Base-by-base conservation (phyloP, 352 stramenopile genomes). In the Pythium phragmitis region DNA sequence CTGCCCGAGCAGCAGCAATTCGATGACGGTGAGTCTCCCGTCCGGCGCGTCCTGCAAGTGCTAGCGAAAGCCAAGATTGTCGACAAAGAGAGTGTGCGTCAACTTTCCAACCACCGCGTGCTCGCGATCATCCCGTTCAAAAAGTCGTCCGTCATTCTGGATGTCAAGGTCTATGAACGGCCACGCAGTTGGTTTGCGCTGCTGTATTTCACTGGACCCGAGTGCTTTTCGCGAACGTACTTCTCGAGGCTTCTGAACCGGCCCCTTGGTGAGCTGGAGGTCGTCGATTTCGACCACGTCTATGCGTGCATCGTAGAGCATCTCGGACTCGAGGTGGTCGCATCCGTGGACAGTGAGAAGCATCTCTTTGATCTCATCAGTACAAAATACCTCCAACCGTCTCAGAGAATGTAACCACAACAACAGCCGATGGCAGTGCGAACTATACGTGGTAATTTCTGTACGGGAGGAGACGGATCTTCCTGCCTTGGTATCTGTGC, bases 181-280 rank as follows among this genome's bases (percentile, higher is more conserved):
- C 84, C 84, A 2, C 70, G 64, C 59, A 92, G 78, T 39, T 92
- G 77, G 77, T 77, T 92, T 54, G 84, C 78, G 3, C 58, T 92
- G 66, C 52, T 91, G 30, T 92, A 90, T 53, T 95, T 87, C 61
- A 92, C 83, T 6, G 82, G 84, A 3, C 81, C 82, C 3, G 81
- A 91, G 41, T 50, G 54, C 42, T 93, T 89, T 60, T 73, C 68
- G 4, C 30, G 73, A 2, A 53, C 63, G 28, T 89, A 87, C 39
- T 86, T 87, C 28, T 63, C 68, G 0, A 41, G 57, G 7, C 58
- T 91, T 7, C 61, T 90, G 23, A 67, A 78, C 30, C 65, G 62
- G 33, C 70, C 73, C 9, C 55, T 89, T n/a, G 54, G 55, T 46
- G 80, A 89, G 39, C 65, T 90, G 23, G 28, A 52, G 11, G 65